These are phyloP conservation scores for Fragaria nilgerrensis DNA, from an alignment of 306 rosid genomes.

Conservation along the genomic window DNA sequence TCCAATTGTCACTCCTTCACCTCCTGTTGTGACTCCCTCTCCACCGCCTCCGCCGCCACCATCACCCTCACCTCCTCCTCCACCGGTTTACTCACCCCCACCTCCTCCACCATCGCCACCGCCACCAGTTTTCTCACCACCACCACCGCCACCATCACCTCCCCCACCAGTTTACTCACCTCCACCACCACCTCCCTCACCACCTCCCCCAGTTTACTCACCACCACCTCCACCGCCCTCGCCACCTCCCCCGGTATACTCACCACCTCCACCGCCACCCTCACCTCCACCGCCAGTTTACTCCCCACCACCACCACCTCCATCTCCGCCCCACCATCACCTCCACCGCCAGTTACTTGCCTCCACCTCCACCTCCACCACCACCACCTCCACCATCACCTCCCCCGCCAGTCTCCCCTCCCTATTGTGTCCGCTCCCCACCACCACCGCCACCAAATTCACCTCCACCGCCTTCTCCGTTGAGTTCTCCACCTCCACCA, in stretches of 20 bases:
- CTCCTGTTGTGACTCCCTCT: constrained; percentile 9
- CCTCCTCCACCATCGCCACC: constrained; percentile 33
- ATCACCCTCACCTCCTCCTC: constrained; percentile 7
- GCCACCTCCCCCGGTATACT: constrained; percentile 5
- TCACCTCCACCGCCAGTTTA: constrained; percentile 24
- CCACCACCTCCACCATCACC: constrained; percentile 37
- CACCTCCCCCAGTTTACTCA: constrained; percentile 23
- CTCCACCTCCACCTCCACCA: neutral
- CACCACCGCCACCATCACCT: neutral
- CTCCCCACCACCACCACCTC: constrained; percentile 27
- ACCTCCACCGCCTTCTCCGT: constrained; percentile 33
- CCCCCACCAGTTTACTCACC: constrained; percentile 5
- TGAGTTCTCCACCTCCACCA: constrained; percentile 36
- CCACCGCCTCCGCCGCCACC: constrained; percentile 32
- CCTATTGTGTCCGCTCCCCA: constrained; percentile 37
- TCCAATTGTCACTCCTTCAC: constrained; percentile 10
- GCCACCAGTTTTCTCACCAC: constrained; percentile 1
- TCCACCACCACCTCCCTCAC: constrained; percentile 21
- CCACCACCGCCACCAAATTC: constrained; percentile 47
- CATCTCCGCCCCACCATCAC: constrained; percentile 44
- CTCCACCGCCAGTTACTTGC: constrained; percentile 14
- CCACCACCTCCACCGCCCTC: neutral
- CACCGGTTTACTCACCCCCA: constrained; percentile 13
- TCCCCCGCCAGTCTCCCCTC: constrained; percentile 35
- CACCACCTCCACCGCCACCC: constrained; percentile 30